These are phyloP conservation scores for Beauveria varroae DNA, from an alignment of 2,329 filamentous ascomycete species.

Conservation along the genomic window DNA sequence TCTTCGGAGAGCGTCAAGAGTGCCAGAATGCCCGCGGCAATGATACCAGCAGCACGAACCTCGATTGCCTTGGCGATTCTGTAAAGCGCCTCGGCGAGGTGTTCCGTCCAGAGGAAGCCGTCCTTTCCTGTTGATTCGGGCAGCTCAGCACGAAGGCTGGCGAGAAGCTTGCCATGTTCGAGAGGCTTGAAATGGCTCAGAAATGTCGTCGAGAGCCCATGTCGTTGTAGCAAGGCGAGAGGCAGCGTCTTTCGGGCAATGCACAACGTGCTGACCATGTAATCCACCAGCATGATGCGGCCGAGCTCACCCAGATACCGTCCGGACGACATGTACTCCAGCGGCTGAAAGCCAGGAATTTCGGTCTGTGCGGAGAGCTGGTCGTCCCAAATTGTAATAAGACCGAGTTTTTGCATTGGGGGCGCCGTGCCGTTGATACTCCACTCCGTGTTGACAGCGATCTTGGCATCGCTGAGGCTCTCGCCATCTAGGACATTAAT, in stretches of 20 bases:
- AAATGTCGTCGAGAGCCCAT: slow-evolving; percentile 64
- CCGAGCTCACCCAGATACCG: slow-evolving; percentile 72
- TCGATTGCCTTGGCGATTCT: slow-evolving; percentile 64
- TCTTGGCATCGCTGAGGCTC: slow-evolving; percentile 46
- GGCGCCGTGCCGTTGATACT: slow-evolving; percentile 68
- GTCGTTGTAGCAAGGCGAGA: slow-evolving; percentile 44
- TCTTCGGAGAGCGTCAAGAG: slow-evolving; percentile 63
- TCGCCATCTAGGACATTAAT: slow-evolving; percentile 42
- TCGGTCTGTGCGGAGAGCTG: slow-evolving; percentile 60
- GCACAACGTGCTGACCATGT: slow-evolving; percentile 40
- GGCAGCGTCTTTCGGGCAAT: slow-evolving; percentile 43
- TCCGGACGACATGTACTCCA: slow-evolving; percentile 79
- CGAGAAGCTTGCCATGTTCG: slow-evolving; percentile 33
- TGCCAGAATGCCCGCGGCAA: slow-evolving; percentile 65
- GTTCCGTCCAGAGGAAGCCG: slow-evolving; percentile 55
- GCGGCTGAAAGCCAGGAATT: slow-evolving; percentile 67
- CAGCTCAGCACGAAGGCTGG: slow-evolving; percentile 44
- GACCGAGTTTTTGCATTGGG: slow-evolving; percentile 52
- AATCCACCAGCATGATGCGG: slow-evolving; percentile 61
- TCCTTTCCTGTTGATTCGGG: slow-evolving; percentile 36
- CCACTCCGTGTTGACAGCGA: slow-evolving; percentile 80
- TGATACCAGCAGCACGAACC: slow-evolving; percentile 62
- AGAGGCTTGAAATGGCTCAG: slow-evolving; percentile 61
- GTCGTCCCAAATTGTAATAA: slow-evolving; percentile 66
- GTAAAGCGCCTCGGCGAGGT: slow-evolving; percentile 52